phyloP scores from a whole-genome alignment of 2,329 filamentous ascomycete genomes.

The Penicillium hordei region DNA sequence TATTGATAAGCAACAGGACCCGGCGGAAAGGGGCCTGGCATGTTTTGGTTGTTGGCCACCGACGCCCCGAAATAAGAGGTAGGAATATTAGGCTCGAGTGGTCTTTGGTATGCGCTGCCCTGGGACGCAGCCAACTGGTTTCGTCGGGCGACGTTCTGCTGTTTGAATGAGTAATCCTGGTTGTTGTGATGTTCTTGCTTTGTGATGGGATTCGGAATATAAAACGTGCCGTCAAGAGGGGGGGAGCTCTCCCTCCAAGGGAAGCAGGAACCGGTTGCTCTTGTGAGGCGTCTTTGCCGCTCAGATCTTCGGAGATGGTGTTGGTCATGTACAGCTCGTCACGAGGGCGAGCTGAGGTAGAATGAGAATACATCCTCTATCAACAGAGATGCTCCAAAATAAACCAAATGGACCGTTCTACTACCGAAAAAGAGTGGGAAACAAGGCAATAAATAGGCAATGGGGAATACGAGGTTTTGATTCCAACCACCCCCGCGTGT shows the following conservation, averaged over 20 bases:
- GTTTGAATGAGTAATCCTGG: not conserved
- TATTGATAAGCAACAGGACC: not conserved
- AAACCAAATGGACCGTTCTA: not conserved
- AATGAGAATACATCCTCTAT: not conserved
- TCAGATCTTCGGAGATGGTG: slow-evolving; percentile 3
- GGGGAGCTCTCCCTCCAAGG: not conserved
- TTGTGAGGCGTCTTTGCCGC: not conserved
- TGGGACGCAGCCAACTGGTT: not conserved
- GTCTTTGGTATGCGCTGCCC: not conserved
- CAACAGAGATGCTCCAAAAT: too few relatives aligned
- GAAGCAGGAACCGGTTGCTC: not conserved
- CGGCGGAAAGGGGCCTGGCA: not conserved
- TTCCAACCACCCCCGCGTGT: not conserved
- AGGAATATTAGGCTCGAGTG: not conserved
- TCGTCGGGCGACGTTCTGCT: not conserved
- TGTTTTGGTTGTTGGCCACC: not conserved
- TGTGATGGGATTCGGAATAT: not conserved
- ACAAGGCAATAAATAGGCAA: not conserved
- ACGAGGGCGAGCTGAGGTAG: not conserved
- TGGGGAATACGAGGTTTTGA: not conserved
- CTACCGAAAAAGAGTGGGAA: not conserved
- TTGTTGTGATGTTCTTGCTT: not conserved
- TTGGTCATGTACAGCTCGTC: slow-evolving; percentile 1
- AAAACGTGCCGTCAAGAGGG: not conserved
- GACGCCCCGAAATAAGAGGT: not conserved